These are phyloP conservation scores for Hypoxylon sp. DNA, from an alignment of 2,329 filamentous ascomycete genomes.

Conservation along the genomic window DNA sequence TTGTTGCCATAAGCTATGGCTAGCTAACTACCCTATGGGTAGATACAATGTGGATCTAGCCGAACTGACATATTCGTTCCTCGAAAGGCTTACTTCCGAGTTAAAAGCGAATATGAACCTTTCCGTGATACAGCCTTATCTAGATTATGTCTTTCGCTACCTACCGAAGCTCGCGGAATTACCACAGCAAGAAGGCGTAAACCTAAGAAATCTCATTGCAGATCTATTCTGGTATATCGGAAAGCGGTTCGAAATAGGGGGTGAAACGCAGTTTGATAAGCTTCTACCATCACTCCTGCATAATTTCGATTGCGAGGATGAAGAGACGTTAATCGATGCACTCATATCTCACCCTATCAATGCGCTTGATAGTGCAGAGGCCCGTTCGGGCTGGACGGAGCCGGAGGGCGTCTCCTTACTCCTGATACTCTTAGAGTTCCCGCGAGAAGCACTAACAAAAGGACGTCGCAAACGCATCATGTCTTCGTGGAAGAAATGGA, in stretches of 20 bases:
- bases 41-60: slow-evolving; percentile 46
- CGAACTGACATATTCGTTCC: slow-evolving; percentile 44
- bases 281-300: slow-evolving; percentile 41
- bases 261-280: slow-evolving; percentile 23
- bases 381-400: slow-evolving; percentile 45
- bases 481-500: slow-evolving; percentile 51
- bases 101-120: slow-evolving; percentile 34
- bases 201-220: slow-evolving; percentile 42
- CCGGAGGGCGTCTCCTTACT: slow-evolving; percentile 43
- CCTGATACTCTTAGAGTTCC: slow-evolving; percentile 46
- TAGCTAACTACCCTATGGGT: slow-evolving; percentile 48
- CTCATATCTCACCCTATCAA: slow-evolving; percentile 47
- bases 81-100: slow-evolving; percentile 42
- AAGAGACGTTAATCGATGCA: slow-evolving; percentile 47
- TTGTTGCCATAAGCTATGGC: slow-evolving; percentile 48
- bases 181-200: slow-evolving; percentile 39
- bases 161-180: slow-evolving; percentile 46
- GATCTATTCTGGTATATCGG: slow-evolving; percentile 43
- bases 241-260: slow-evolving; percentile 21
- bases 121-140: slow-evolving; percentile 35
- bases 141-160: slow-evolving; percentile 46
- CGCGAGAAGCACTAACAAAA: slow-evolving; percentile 48
- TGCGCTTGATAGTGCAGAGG: slow-evolving; percentile 41
- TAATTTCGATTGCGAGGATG: slow-evolving; percentile 46
- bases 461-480: slow-evolving; percentile 51